Conservation (phyloP, 768 basidiomycete genomes). For the Russula ochroleuca region DNA sequence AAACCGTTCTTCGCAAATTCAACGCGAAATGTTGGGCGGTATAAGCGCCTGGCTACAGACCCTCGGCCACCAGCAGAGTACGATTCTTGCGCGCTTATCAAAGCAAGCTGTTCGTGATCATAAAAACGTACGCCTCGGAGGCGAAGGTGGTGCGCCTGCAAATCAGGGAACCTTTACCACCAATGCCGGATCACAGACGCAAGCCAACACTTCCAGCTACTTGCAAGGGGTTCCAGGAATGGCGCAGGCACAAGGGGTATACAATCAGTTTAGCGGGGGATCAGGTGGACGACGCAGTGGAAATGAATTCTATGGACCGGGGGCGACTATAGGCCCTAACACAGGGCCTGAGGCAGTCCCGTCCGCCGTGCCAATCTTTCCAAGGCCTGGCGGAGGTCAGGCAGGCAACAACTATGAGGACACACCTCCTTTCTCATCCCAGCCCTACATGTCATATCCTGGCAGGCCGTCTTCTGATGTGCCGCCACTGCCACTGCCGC, state of each 20-base stretch:
- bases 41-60: constrained; percentile 58
- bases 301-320: background rate
- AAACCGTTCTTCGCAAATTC: constrained; percentile 55
- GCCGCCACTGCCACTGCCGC: background rate
- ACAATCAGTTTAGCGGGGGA: constrained; percentile 35
- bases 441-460: constrained; percentile 6
- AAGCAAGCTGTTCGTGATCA: constrained; percentile 69
- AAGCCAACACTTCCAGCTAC: constrained; percentile 47
- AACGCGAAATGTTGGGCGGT: constrained; percentile 70
- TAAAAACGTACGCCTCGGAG: constrained; percentile 58
- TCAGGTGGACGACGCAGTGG: constrained; percentile 22
- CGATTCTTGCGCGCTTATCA: constrained; percentile 51
- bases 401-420: constrained; percentile 12
- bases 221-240: constrained; percentile 46
- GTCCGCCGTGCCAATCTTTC: background rate
- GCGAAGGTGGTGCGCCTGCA: constrained; percentile 47
- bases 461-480: background rate
- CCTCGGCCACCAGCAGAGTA: constrained; percentile 46
- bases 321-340: background rate
- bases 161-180: constrained; percentile 49
- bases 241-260: constrained; percentile 38
- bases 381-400: constrained; percentile 3
- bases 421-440: constrained; percentile 7
- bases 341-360: background rate
- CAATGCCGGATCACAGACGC: constrained; percentile 46